Conservation (phyloP, 106 monocot genomes). For the Agapanthus africanus region DNA sequence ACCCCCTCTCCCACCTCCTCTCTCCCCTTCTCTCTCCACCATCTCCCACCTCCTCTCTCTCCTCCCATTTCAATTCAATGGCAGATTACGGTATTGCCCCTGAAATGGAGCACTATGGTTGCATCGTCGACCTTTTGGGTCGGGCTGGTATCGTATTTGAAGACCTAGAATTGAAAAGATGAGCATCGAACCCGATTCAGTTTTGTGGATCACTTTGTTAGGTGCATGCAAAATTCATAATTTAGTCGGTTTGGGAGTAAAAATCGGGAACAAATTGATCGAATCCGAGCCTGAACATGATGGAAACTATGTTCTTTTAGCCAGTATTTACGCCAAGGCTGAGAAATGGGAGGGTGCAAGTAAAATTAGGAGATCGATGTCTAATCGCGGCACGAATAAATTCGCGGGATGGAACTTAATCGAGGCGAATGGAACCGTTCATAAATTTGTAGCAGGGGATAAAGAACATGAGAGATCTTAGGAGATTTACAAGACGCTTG, state of each 20-base stretch:
- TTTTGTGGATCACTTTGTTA: constrained; percentile 65
- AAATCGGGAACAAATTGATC: constrained; percentile 48
- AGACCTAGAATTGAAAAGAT: constrained; percentile 49
- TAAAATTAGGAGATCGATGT: constrained; percentile 41
- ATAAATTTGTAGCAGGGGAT: constrained; percentile 53
- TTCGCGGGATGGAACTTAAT: constrained; percentile 64
- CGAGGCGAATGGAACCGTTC: constrained; percentile 34
- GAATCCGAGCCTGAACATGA: constrained; percentile 54
- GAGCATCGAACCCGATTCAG: constrained; percentile 39
- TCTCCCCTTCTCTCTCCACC: no score
- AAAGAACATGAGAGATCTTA: constrained; percentile 26
- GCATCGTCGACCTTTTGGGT: constrained; percentile 64
- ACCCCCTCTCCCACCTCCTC: no score
- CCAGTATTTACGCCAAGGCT: constrained; percentile 50
- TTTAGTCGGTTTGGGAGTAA: constrained; percentile 35
- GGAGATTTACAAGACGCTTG: constrained; percentile 34
- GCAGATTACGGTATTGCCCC: constrained; percentile 36
- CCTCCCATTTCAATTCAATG: constrained; percentile 46
- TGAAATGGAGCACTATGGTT: constrained; percentile 79
- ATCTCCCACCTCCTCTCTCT: no score
- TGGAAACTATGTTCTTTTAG: constrained; percentile 67
- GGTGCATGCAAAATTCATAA: constrained; percentile 60
- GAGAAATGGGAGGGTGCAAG: constrained; percentile 51
- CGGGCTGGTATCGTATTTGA: constrained; percentile 54
- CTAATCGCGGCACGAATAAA: constrained; percentile 34